Evolutionary conservation across 2,329 filamentous ascomycete genomes (phyloP).

Genomic region (Pestalotiopsis sp.): DNA sequence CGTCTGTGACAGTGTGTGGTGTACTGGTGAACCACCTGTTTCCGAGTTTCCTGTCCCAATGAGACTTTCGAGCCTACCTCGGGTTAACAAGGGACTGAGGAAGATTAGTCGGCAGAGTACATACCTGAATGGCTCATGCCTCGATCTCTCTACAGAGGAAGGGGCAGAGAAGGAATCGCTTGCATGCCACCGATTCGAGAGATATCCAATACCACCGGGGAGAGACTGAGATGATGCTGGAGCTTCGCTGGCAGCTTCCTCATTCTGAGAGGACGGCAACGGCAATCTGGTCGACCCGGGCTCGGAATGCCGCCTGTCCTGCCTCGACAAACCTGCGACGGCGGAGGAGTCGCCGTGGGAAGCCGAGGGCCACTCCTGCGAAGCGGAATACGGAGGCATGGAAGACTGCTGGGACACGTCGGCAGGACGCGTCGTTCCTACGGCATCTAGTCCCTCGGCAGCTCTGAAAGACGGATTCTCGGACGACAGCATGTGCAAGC

Average conservation of each 20-base stretch:
- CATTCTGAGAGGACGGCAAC: constrained; percentile 24
- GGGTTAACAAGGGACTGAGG: constrained; percentile 12
- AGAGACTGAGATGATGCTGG: constrained; percentile 38
- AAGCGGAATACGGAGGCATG: constrained; percentile 19
- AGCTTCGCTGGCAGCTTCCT: constrained; percentile 20
- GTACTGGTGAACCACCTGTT: constrained; percentile 32
- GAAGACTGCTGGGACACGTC: constrained; percentile 18
- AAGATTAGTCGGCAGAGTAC: constrained; percentile 13
- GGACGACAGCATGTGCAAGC: constrained; percentile 51
- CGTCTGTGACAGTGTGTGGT: constrained; percentile 30
- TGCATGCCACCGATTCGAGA: constrained; percentile 58
- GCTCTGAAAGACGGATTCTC: constrained; percentile 34
- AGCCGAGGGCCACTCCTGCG: constrained; percentile 20
- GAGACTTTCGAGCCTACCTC: constrained; percentile 43
- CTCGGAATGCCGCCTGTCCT: constrained; percentile 15
- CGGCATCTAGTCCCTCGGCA: constrained; percentile 17
- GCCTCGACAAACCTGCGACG: constrained; percentile 13
- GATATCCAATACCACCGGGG: constrained; percentile 47
- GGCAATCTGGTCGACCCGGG: constrained; percentile 13
- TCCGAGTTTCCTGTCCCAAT: constrained; percentile 42
- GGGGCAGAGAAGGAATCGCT: constrained; percentile 53
- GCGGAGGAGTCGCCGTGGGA: constrained; percentile 19
- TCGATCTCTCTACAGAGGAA: constrained; percentile 36
- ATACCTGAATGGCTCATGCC: constrained; percentile 49
- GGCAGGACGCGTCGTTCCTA: constrained; percentile 17